These are phyloP conservation scores for Tagetes patula DNA, from an alignment of 129 eudicot genomes.

Conservation along the genomic window DNA sequence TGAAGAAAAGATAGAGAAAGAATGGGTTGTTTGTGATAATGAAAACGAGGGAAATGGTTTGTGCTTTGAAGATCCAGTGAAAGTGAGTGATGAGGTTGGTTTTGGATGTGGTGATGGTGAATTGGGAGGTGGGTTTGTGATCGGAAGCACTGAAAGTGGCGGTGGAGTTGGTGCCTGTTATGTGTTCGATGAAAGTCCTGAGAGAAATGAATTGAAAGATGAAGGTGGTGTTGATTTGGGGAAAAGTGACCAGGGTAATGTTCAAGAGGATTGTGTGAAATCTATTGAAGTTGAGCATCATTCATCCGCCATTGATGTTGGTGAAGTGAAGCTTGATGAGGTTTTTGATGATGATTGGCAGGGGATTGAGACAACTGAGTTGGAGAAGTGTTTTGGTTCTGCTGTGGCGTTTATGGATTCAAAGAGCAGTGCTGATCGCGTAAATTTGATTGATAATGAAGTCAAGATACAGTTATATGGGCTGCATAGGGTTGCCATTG, in stretches of 20 bases:
- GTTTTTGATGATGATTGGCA: slow-evolving; percentile 65
- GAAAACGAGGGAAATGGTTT: neutral
- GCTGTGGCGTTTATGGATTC: slow-evolving; percentile 57
- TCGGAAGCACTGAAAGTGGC: slow-evolving; percentile 32
- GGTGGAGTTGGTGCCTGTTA: slow-evolving; percentile 32
- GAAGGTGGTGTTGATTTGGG: slow-evolving; percentile 5
- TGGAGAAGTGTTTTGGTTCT: slow-evolving; percentile 59
- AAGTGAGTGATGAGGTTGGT: slow-evolving; percentile 16
- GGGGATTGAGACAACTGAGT: slow-evolving; percentile 66
- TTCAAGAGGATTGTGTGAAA: slow-evolving; percentile 21
- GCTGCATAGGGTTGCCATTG: slow-evolving; percentile 67
- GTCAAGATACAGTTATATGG: slow-evolving; percentile 57
- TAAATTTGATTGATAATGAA: slow-evolving; percentile 38
- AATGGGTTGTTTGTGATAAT: slow-evolving; percentile 26
- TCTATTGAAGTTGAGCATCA: slow-evolving; percentile 1
- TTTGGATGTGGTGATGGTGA: slow-evolving; percentile 19
- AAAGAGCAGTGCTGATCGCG: slow-evolving; percentile 32
- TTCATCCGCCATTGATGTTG: slow-evolving; percentile 17
- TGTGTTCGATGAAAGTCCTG: slow-evolving; percentile 32
- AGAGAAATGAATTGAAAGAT: slow-evolving; percentile 12
- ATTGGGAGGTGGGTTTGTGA: slow-evolving; percentile 31
- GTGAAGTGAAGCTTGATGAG: slow-evolving; percentile 32
- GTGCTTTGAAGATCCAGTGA: slow-evolving; percentile 21
- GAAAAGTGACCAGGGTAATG: slow-evolving; percentile 27
- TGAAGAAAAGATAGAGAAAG: slow-evolving; percentile 29